phyloP scores from a whole-genome alignment of 1,139 yeast species.

The Pichia kudriavzevii region DNA sequence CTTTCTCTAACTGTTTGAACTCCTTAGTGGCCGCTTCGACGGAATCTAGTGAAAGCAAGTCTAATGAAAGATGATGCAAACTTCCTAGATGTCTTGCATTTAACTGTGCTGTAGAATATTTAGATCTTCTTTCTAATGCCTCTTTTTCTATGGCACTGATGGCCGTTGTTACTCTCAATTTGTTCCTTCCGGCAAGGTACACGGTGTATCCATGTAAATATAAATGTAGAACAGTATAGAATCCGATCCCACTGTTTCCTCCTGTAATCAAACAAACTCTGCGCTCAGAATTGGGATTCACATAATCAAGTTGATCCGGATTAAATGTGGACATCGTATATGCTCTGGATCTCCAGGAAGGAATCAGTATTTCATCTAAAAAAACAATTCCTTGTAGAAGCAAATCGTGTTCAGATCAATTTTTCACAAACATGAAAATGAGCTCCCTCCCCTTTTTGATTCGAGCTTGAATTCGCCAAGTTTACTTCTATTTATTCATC shows the following conservation, averaged over 20 bases:
- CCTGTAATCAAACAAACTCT: slow-evolving; percentile 70
- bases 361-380: too few species aligned
- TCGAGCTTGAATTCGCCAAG: too few species aligned
- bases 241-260: slow-evolving; percentile 77
- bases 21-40: slow-evolving; percentile 50
- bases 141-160: slow-evolving; percentile 47
- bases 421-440: too few species aligned
- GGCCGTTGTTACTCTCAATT: slow-evolving; percentile 47
- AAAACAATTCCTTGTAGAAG: too few species aligned
- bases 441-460: too few species aligned
- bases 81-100: slow-evolving; percentile 42
- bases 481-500: too few species aligned
- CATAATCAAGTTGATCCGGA: slow-evolving; percentile 16
- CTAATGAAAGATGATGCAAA: slow-evolving; percentile 51
- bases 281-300: slow-evolving; percentile 32
- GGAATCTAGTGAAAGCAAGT: slow-evolving; percentile 49
- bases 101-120: slow-evolving; percentile 17
- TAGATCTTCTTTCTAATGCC: slow-evolving; percentile 34
- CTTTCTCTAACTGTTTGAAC: slow-evolving; percentile 42
- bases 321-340: slow-evolving; percentile 12
- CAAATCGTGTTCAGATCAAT: too few species aligned
- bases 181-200: slow-evolving; percentile 65
- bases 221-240: slow-evolving; percentile 65
- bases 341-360: too few species aligned
- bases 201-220: slow-evolving; percentile 72